Evolutionary conservation across 257 asterid genomes (phyloP).

Genomic region (Rehmannia glutinosa): DNA sequence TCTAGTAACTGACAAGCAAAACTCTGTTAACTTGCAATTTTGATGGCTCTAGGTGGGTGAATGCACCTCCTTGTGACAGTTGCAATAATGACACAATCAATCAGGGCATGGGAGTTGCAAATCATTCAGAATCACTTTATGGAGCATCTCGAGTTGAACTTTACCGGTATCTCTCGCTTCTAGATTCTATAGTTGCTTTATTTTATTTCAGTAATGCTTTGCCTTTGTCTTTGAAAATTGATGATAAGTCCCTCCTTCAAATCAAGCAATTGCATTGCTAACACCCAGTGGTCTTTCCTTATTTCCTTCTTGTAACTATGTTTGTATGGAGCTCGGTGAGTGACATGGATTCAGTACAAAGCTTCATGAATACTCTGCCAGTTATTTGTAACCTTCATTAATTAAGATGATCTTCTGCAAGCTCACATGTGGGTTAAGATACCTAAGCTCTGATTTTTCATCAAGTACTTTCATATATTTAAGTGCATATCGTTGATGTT

Average conservation of each 20-base stretch:
- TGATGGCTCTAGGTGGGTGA: slow-evolving; percentile 75
- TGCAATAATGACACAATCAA: slow-evolving; percentile 61
- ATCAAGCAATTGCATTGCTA: background rate
- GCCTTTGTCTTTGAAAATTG: background rate
- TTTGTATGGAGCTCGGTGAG: background rate
- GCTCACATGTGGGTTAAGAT: background rate
- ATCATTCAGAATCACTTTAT: slow-evolving; percentile 56
- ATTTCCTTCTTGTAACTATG: background rate
- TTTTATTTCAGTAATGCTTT: slow-evolving; percentile 16
- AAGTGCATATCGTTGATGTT: no score
- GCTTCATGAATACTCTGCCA: background rate
- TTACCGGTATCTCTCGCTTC: slow-evolving; percentile 46
- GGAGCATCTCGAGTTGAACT: slow-evolving; percentile 89
- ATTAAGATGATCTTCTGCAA: background rate
- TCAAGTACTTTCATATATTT: no score
- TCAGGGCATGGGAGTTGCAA: slow-evolving; percentile 74
- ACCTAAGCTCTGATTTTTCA: no score
- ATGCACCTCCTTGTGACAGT: slow-evolving; percentile 85
- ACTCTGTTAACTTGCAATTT: slow-evolving; percentile 1
- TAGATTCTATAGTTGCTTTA: background rate
- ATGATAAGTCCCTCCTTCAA: slow-evolving; percentile 5
- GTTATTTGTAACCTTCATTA: background rate
- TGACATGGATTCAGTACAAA: background rate
- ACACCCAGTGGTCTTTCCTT: background rate
- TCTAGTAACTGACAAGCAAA: slow-evolving; percentile 17